These are phyloP conservation scores for Chamaenerion angustifolium DNA, from an alignment of 345 rosid species.

Conservation along the genomic window DNA sequence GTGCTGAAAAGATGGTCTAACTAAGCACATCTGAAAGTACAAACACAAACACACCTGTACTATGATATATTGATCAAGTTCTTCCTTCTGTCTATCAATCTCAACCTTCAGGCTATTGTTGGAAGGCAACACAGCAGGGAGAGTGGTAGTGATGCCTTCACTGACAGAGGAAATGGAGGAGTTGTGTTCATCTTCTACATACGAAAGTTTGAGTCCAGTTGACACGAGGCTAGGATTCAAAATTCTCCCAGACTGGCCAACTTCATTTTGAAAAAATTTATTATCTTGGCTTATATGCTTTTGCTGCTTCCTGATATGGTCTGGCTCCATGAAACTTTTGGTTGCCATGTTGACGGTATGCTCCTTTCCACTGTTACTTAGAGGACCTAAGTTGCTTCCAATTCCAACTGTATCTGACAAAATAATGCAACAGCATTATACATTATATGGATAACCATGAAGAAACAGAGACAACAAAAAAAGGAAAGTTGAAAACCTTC, in stretches of 20 bases:
- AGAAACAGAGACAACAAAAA: background rate
- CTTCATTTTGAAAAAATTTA: constrained; percentile 28
- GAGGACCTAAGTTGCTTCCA: constrained; percentile 26
- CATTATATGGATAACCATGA: background rate
- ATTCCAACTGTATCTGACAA: constrained; percentile 28
- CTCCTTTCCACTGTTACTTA: constrained; percentile 29
- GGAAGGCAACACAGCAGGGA: no score
- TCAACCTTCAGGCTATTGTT: constrained; percentile 31
- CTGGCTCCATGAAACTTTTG: constrained; percentile 41
- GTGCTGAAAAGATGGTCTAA: no score
- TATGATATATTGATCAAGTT: constrained; percentile 37
- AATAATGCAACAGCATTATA: constrained; percentile 7
- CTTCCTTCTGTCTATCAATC: constrained; percentile 45
- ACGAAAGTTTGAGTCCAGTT: constrained; percentile 53
- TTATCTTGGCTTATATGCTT: constrained; percentile 23
- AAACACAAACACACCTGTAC: constrained; percentile 46
- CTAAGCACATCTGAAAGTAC: background rate
- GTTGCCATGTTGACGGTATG: constrained; percentile 12
- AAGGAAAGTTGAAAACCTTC: no score
- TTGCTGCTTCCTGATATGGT: constrained; percentile 28
- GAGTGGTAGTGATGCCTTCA: constrained; percentile 27
- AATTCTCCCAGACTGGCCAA: constrained; percentile 25
- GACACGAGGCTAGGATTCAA: constrained; percentile 48
- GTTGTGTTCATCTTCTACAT: constrained; percentile 58
- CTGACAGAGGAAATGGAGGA: constrained; percentile 46